Evolutionary conservation across 768 basidiomycete genomes (phyloP), one percentile per base, ranked within the genome.

Genomic region (Dendrothele bispora): DNA sequence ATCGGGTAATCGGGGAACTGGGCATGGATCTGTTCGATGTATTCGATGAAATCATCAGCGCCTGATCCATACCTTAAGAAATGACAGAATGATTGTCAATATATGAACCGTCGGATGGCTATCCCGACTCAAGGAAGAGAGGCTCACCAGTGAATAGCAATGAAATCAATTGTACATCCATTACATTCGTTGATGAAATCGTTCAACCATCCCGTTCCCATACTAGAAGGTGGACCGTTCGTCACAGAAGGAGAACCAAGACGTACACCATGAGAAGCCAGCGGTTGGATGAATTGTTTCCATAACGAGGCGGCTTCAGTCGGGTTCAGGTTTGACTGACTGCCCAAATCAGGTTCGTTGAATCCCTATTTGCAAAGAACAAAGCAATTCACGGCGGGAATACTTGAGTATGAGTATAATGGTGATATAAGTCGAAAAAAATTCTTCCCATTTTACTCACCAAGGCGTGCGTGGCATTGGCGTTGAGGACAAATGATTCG

Each of bases 71-170:
- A 39, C 39, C 39, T 39, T n/a, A n/a, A n/a, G n/a, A n/a, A n/a
- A n/a, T n/a, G n/a, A n/a, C n/a, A n/a, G n/a, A 22, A 22, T 14
- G 21, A 39, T 39, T 10, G 18, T 39, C 38, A 39, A 39, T 39
- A 20, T 20, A 20, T 10, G 10, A 39, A 14, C 38, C 11, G 18
- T 20, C 39, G 24, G 17, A 14, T n/a, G 39, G 39, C 21, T n/a
- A 34, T 10, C n/a, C n/a, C 30, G 30, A 39, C 39, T 22, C 8
- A 86, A n/a, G n/a, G n/a, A n/a, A n/a, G n/a, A n/a, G n/a, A n/a
- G n/a, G n/a, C n/a, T n/a, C n/a, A n/a, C 54, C 60, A 74, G 56
- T 86, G 58, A 17, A 60, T 35, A n/a, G 50, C 47, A 22, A 59
- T 36, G 32, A 60, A 55, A 38, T 58, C 57, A 25, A 60, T 41